Percentiles rank a stretch among this genome's conserved stretches.
These are phyloP conservation scores for Plantago lanceolata DNA, from an alignment of 305 asterid species.

Conservation along the genomic window DNA sequence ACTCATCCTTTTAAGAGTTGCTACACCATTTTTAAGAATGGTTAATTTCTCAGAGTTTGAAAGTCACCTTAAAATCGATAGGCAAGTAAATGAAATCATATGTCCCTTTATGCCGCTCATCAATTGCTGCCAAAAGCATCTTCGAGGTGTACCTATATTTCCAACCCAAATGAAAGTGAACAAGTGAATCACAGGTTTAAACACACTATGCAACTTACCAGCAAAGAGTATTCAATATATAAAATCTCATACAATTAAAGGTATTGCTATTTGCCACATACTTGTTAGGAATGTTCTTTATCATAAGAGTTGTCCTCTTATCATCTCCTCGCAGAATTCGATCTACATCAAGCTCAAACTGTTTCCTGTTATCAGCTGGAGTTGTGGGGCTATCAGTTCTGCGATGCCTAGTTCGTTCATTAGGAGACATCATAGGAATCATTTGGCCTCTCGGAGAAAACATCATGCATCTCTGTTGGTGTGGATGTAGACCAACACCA, in stretches of 20 bases:
- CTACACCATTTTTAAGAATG: constrained; percentile 3
- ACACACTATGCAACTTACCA: not conserved
- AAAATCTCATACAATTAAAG: not conserved
- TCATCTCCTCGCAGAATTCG: constrained; percentile 87
- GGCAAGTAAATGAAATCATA: constrained; percentile 95
- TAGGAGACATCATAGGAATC: constrained; percentile 87
- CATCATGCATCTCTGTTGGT: constrained; percentile 77
- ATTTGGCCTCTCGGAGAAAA: constrained; percentile 87
- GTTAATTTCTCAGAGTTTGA: not conserved
- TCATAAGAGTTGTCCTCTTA: constrained; percentile 96
- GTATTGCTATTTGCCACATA: constrained; percentile 34
- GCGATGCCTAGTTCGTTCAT: constrained; percentile 69
- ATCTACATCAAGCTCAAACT: constrained; percentile 92
- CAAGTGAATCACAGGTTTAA: constrained; percentile 14
- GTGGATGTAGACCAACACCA: constrained; percentile 62
- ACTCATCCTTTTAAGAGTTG: not conserved
- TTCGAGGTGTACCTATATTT: constrained; percentile 80
- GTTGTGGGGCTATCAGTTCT: constrained; percentile 63
- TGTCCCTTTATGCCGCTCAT: constrained; percentile 86
- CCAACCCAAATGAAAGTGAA: constrained; percentile 26
- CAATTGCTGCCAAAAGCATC: constrained; percentile 97
- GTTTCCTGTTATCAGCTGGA: constrained; percentile 78
- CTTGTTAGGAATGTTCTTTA: constrained; percentile 99
- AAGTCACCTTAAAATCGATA: constrained; percentile 90
- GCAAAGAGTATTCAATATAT: not conserved